Conservation (phyloP, 2,329 filamentous ascomycete genomes). For the Aspergillus fumigatus region DNA sequence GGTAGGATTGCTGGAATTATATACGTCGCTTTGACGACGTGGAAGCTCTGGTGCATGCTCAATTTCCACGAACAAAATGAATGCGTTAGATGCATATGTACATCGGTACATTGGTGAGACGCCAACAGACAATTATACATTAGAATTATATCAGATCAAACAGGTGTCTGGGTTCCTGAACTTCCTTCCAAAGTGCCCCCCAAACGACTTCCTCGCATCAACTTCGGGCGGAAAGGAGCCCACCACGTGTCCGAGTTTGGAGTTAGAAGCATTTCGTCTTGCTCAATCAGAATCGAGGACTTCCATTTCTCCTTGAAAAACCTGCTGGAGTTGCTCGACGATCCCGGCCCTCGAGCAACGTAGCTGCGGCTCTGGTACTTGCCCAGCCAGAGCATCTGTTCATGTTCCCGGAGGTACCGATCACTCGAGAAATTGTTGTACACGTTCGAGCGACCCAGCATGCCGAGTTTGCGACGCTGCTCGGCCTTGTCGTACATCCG, state of each 20-base stretch:
- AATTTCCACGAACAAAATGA: neutral
- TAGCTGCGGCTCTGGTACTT: conserved; percentile 24
- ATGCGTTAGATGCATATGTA: neutral
- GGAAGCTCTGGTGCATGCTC: no score
- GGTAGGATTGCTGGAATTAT: no score
- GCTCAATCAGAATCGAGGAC: neutral
- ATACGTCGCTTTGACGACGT: rapidly evolving
- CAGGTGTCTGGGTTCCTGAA: neutral
- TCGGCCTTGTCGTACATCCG: conserved; percentile 56
- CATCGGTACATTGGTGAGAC: neutral
- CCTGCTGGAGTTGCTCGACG: conserved; percentile 2
- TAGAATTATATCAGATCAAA: neutral
- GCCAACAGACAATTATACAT: neutral
- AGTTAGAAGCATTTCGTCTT: neutral
- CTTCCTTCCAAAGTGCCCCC: neutral
- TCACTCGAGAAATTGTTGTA: conserved; percentile 57
- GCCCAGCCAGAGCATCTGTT: conserved; percentile 55
- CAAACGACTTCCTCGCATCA: neutral
- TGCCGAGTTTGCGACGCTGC: conserved; percentile 53
- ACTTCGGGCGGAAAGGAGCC: neutral
- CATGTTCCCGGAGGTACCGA: conserved; percentile 58
- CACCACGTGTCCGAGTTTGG: neutral
- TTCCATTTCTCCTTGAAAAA: conserved; percentile 1
- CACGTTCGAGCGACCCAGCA: conserved; percentile 55
- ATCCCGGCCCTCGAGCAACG: conserved; percentile 6